Evolutionary conservation across 2,329 filamentous ascomycete genomes (phyloP).

Genomic region (Hypomyces perniciosus): DNA sequence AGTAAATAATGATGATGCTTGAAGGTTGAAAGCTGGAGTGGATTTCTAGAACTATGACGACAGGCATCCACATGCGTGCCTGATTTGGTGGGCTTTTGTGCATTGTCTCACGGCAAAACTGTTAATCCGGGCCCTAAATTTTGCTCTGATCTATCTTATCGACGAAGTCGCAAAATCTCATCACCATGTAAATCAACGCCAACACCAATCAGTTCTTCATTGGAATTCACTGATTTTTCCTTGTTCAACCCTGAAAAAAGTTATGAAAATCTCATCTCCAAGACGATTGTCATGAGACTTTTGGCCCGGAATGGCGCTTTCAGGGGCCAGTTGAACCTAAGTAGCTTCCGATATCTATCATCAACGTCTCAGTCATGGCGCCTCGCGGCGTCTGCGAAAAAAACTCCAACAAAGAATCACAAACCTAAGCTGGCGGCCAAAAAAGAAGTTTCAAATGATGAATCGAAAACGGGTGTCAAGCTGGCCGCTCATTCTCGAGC

Average conservation of each 20-base stretch:
- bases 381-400: not conserved
- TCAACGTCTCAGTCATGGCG: constrained; percentile 17
- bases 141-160: not conserved
- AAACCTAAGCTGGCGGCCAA: not conserved
- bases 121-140: constrained; percentile 8
- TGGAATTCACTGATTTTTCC: not conserved
- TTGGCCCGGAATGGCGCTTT: constrained; percentile 22
- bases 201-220: not conserved
- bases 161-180: too few species aligned
- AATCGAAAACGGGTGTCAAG: constrained; percentile 9
- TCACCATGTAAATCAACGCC: too few species aligned
- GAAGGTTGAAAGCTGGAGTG: constrained; percentile 3
- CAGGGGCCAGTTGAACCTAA: constrained; percentile 17
- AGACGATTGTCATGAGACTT: constrained; percentile 24
- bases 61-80: constrained; percentile 3
- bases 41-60: constrained; percentile 8
- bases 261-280: constrained; percentile 5
- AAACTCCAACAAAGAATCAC: not conserved
- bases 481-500: constrained; percentile 14
- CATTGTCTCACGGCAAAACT: constrained; percentile 4
- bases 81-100: constrained; percentile 1
- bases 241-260: not conserved
- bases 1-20: not conserved
- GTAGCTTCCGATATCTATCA: constrained; percentile 20
- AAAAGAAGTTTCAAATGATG: not conserved